These are phyloP conservation scores for Neonectria magnoliae DNA, from an alignment of 2,329 filamentous ascomycete genomes.

Conservation along the genomic window DNA sequence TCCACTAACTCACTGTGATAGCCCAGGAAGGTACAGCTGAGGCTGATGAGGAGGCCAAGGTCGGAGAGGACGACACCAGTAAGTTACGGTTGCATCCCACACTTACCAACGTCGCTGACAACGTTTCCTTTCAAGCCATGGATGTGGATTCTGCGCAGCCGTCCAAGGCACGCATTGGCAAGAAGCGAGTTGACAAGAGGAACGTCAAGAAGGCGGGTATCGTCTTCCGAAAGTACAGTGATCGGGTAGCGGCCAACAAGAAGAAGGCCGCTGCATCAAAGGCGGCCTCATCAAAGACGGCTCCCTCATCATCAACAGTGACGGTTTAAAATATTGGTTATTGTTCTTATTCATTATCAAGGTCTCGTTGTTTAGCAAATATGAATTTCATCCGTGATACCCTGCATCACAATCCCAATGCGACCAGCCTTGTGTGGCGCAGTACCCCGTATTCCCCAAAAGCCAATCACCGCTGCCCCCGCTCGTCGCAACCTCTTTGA, in stretches of 20 bases:
- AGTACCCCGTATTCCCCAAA: background rate
- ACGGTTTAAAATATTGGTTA: conserved; percentile 19
- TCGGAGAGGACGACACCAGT: conserved; percentile 39
- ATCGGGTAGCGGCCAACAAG: conserved; percentile 59
- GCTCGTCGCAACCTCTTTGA: conserved; percentile 34
- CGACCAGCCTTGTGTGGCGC: conserved; percentile 43
- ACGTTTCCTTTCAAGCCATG: conserved; percentile 56
- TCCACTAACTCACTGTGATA: conserved; percentile 26
- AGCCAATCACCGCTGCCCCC: conserved; percentile 31
- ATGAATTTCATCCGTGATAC: conserved; percentile 41
- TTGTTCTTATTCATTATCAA: conserved; percentile 20
- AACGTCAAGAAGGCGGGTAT: conserved; percentile 65
- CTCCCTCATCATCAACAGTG: conserved; percentile 8
- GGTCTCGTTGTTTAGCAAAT: conserved; percentile 37
- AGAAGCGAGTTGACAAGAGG: conserved; percentile 67
- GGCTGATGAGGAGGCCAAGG: conserved; percentile 45
- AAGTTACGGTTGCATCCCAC: conserved; percentile 24
- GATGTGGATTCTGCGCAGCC: conserved; percentile 63
- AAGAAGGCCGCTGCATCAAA: conserved; percentile 39
- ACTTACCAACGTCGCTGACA: conserved; percentile 12
- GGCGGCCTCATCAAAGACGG: conserved; percentile 21
- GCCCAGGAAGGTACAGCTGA: conserved; percentile 43
- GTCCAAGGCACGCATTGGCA: conserved; percentile 52
- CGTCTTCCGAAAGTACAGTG: conserved; percentile 68
- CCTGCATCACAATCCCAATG: conserved; percentile 29